Conservation (phyloP, 768 basidiomycete species). For the Trametes sanguinea region DNA sequence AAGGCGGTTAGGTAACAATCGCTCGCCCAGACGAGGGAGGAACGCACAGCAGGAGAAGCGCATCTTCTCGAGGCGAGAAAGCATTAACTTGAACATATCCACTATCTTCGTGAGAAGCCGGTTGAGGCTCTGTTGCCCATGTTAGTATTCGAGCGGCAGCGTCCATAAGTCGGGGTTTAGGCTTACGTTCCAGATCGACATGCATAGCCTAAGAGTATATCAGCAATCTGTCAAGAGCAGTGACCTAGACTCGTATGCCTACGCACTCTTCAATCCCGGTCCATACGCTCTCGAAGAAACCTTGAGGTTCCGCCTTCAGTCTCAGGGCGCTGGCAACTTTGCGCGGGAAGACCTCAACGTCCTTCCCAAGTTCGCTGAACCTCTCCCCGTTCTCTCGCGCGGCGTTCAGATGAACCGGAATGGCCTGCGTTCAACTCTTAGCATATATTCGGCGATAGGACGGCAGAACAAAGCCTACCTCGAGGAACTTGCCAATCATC, state of each 20-base stretch:
- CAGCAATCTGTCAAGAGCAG: not conserved
- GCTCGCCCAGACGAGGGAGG: not conserved
- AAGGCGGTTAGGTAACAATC: too few species aligned
- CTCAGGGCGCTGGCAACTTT: conserved; percentile 32
- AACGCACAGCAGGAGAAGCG: conserved; percentile 26
- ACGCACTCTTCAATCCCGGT: conserved; percentile 31
- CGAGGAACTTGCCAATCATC: conserved; percentile 34
- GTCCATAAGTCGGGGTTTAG: not conserved
- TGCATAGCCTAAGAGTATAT: conserved; percentile 23
- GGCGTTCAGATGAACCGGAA: conserved; percentile 29
- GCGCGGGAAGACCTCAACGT: conserved; percentile 32
- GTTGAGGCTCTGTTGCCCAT: conserved; percentile 21
- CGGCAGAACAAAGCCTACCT: conserved; percentile 7
- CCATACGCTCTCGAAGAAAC: conserved; percentile 28
- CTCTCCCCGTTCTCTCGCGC: conserved; percentile 23
- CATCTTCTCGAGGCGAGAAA: conserved; percentile 28
- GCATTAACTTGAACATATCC: conserved; percentile 27
- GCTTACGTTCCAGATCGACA: conserved; percentile 30
- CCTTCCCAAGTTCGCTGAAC: conserved; percentile 29
- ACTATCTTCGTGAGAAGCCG: conserved; percentile 25
- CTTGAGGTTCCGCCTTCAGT: conserved; percentile 27
- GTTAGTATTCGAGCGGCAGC: not conserved
- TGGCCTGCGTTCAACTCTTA: conserved; percentile 18
- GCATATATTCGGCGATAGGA: not conserved
- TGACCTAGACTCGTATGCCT: not conserved